A percentile compares a stretch with the other conserved stretches of the same genome.
phyloP scores from a whole-genome alignment of 768 basidiomycete species.

The Boletus subparvulus region DNA sequence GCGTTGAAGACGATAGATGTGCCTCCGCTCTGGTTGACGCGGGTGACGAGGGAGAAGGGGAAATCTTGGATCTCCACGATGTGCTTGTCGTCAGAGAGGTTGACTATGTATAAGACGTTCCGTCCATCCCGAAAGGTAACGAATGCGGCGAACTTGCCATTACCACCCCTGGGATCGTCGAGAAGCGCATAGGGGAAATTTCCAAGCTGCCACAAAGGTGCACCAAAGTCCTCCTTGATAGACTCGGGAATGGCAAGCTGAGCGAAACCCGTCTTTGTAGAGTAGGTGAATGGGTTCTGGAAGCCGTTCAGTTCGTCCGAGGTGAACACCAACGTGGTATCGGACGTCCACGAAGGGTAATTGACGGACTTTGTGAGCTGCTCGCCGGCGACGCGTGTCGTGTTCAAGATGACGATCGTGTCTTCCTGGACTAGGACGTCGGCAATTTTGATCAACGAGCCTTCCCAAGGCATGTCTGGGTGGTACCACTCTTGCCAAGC shows the following conservation, averaged over 20 bases:
- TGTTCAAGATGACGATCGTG: constrained; percentile 36
- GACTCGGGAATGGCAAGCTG: constrained; percentile 38
- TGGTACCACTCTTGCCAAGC: constrained; percentile 70
- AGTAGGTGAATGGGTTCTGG: constrained; percentile 64
- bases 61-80: constrained; percentile 29
- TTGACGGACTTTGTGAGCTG: constrained; percentile 48
- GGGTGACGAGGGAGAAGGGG: constrained; percentile 33
- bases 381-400: constrained; percentile 51
- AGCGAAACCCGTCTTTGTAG: constrained; percentile 30
- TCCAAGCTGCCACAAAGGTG: constrained; percentile 56
- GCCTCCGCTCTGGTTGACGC: constrained; percentile 25
- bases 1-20: constrained; percentile 36
- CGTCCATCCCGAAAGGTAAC: constrained; percentile 35
- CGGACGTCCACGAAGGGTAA: constrained; percentile 60
- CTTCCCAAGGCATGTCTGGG: constrained; percentile 75
- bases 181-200: constrained; percentile 47
- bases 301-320: constrained; percentile 60
- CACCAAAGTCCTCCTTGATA: constrained; percentile 54
- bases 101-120: constrained; percentile 34
- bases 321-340: constrained; percentile 60
- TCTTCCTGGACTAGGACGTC: constrained; percentile 37
- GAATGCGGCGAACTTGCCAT: constrained; percentile 27
- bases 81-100: constrained; percentile 24
- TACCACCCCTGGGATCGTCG: constrained; percentile 28
- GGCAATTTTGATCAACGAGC: constrained; percentile 53